Base-by-base conservation (phyloP, 495 filamentous ascomycete genomes). In the Aspergillus haitiensis region DNA sequence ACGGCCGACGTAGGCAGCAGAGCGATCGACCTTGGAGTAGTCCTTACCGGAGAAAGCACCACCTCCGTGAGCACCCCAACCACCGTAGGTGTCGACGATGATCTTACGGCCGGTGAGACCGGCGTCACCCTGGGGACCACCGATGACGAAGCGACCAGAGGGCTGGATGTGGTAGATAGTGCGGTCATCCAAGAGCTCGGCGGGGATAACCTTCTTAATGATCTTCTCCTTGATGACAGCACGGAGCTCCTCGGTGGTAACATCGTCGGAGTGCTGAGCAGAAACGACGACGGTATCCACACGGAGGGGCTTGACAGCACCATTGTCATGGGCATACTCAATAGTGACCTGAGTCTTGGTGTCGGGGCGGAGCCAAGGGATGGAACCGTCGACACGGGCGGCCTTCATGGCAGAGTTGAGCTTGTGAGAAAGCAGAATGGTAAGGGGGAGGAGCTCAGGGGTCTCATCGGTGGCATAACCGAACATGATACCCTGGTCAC, bases 401-500 rank as follows among this genome's bases (percentile, higher is more conserved):
- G 84, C 82, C 64, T 85, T 88, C 94, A 98, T 94, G 68, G 89
- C 90, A 67, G 82, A 79, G 82, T 98, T 98, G 62, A 98, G 87
- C 84, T 91, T 92, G 84, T 98, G 94, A 70, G 94, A 87, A 72
- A 97, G 85, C 56, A 92, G 85, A 66, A 97, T 81, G 64, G 94
- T 97, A 70, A 98, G 81, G 62, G 94, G 94, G 71, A 98, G 88
- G 63, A 94, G 86, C 81, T 98, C 93, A 61, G 94, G 94, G 70
- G 94, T 98, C 85, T 98, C 94, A 69, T 98, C 93, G 73, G 94
- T 96, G 71, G 94, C 94, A 87, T 98, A 98, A 66, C 94, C 94
- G 78, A 98, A 98, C 94, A 98, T 98, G 84, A 98, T 97, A 82
- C 94, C 94, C 83, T 98, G 94, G 81, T 98, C 94, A 89, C 94